These are phyloP conservation scores for Pseudonitzschia pungens DNA, from an alignment of 108 stramenopile species.

Conservation along the genomic window DNA sequence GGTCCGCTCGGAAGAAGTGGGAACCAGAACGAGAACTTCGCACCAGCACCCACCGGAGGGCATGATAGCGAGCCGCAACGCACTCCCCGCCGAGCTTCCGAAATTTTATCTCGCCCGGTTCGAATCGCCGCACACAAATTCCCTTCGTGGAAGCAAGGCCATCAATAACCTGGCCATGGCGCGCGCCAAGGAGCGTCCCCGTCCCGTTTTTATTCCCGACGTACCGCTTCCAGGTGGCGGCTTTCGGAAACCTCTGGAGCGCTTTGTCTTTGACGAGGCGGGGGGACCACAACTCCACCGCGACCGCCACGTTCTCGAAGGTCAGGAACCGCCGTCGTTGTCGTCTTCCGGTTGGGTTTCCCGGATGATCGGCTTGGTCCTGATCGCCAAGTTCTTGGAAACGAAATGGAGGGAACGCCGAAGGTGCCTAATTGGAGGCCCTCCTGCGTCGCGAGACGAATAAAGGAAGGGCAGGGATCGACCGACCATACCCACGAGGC, in stretches of 20 bases:
- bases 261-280: conserved; percentile 10
- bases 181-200: conserved; percentile 3
- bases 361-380: neutral
- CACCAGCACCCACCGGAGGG: neutral
- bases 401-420: conserved; percentile 34
- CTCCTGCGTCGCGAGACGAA: neutral
- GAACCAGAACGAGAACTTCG: neutral
- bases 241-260: conserved; percentile 9
- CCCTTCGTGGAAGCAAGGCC: neutral
- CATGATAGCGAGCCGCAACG: neutral
- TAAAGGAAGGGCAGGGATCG: no score
- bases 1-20: neutral
- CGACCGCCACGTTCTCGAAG: neutral
- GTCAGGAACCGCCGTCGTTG: neutral
- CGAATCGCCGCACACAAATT: neutral
- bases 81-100: conserved; percentile 1
- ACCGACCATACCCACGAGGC: no score
- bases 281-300: neutral
- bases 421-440: conserved; percentile 6
- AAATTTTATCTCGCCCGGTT: conserved; percentile 8
- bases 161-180: conserved; percentile 33
- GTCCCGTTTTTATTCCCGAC: conserved; percentile 28
- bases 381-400: conserved; percentile 16
- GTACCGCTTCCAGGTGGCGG: conserved; percentile 3
- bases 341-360: conserved; percentile 21